Conservation (phyloP, 164 flowering plant species). For the Macadamia tetraphylla region DNA sequence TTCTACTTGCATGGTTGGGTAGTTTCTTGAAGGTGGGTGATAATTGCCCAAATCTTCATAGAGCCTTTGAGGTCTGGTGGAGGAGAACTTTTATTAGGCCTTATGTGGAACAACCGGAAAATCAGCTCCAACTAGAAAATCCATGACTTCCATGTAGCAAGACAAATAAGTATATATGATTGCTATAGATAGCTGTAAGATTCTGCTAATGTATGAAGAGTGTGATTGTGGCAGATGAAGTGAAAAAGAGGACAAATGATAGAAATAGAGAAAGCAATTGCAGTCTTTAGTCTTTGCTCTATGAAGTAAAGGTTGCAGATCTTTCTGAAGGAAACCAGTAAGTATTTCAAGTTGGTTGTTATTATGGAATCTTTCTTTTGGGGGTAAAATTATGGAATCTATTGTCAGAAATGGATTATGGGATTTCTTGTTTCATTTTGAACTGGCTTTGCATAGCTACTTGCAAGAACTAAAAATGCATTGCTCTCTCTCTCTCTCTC, state of each 20-base stretch:
- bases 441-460: too few relatives aligned
- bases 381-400: not conserved
- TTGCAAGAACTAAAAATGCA: not conserved
- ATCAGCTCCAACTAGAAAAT: slow-evolving; percentile 17
- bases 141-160: not conserved
- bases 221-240: not conserved
- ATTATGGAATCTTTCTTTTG: not conserved
- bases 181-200: not conserved
- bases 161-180: not conserved
- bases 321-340: too few relatives aligned
- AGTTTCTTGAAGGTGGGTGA: slow-evolving; percentile 80
- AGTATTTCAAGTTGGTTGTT: not conserved
- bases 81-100: slow-evolving; percentile 81
- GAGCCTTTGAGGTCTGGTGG: slow-evolving; percentile 99
- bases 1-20: slow-evolving; percentile 81
- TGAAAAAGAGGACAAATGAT: not conserved
- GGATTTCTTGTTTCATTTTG: too few relatives aligned
- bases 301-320: too few relatives aligned
- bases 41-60: slow-evolving; percentile 90
- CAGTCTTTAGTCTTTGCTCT: too few relatives aligned
- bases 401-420: not conserved
- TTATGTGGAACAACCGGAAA: slow-evolving; percentile 31
- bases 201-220: not conserved
- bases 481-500: not conserved
- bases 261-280: too few relatives aligned